phyloP scores from a whole-genome alignment of 2,329 filamentous ascomycete species.

The Aspergillus niger region DNA sequence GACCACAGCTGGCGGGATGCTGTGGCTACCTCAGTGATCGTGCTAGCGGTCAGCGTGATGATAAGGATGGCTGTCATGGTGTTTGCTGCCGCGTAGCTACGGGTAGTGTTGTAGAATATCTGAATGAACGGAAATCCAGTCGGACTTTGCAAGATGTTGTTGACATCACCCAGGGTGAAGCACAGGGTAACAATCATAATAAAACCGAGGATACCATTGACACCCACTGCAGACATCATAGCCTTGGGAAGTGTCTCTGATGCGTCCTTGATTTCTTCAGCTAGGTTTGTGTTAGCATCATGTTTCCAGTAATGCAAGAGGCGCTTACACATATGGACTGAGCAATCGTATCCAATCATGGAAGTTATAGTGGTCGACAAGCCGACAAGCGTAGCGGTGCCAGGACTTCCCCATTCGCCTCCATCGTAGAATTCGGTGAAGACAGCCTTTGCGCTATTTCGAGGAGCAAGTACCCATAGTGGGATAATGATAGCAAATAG shows the following conservation, averaged over 20 bases:
- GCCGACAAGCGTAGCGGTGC: conserved; percentile 45
- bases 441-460: conserved; percentile 39
- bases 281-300: conserved; percentile 24
- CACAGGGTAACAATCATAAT: conserved; percentile 59
- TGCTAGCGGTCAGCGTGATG: conserved; percentile 52
- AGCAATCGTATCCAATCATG: conserved; percentile 46
- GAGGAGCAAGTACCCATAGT: conserved; percentile 45
- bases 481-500: conserved; percentile 48
- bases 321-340: conserved; percentile 47
- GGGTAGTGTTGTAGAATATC: conserved; percentile 56
- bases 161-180: conserved; percentile 56
- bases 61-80: conserved; percentile 55
- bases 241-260: conserved; percentile 54
- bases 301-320: neutral
- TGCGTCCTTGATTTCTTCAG: conserved; percentile 50
- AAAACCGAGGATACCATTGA: conserved; percentile 58
- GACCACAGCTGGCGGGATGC: conserved; percentile 61
- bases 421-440: conserved; percentile 45
- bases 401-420: conserved; percentile 44
- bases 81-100: conserved; percentile 51
- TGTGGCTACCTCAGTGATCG: conserved; percentile 58
- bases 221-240: conserved; percentile 51
- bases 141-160: conserved; percentile 45
- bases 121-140: conserved; percentile 62
- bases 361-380: conserved; percentile 43